phyloP scores from a whole-genome alignment of 2,329 filamentous ascomycete species.

The Sporothrix globosa region DNA sequence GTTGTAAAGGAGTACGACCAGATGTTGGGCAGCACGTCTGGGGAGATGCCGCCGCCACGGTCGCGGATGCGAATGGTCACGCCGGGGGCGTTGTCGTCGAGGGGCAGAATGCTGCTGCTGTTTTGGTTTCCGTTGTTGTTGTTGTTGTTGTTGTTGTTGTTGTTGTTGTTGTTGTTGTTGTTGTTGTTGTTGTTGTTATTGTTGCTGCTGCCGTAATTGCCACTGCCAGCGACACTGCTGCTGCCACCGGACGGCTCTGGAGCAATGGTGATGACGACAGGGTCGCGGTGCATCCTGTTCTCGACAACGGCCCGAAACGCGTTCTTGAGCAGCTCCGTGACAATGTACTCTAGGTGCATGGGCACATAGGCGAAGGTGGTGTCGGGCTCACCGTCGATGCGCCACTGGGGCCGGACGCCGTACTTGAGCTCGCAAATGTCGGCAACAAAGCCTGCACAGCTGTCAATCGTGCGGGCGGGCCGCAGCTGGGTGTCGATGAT shows the following conservation, averaged over 20 bases:
- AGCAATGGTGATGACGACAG: conserved; percentile 90
- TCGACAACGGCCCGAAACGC: conserved; percentile 93
- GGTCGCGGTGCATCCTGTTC: conserved; percentile 74
- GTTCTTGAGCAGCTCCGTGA: conserved; percentile 96
- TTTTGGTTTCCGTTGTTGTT: background rate
- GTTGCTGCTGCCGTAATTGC: conserved; percentile 33
- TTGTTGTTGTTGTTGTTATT: conserved; percentile 7
- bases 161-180: conserved; percentile 39
- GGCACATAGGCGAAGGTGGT: conserved; percentile 94
- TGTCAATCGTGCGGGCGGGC: conserved; percentile 78
- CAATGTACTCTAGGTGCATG: conserved; percentile 95
- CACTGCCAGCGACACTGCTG: conserved; percentile 36
- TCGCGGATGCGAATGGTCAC: conserved; percentile 96
- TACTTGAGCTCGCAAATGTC: conserved; percentile 98
- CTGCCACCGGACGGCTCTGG: conserved; percentile 55
- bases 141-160: conserved; percentile 25
- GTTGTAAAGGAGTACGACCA: conserved; percentile 99
- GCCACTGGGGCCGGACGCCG: conserved; percentile 77
- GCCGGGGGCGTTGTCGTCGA: conserved; percentile 71
- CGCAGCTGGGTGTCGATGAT: conserved; percentile 87
- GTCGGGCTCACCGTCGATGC: conserved; percentile 81
- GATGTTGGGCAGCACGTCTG: conserved; percentile 80
- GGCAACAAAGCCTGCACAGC: conserved; percentile 86
- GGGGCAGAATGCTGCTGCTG: conserved; percentile 53
- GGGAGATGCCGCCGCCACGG: conserved; percentile 88